phyloP scores from a whole-genome alignment of 306 rosid species.

The Cercis canadensis region DNA sequence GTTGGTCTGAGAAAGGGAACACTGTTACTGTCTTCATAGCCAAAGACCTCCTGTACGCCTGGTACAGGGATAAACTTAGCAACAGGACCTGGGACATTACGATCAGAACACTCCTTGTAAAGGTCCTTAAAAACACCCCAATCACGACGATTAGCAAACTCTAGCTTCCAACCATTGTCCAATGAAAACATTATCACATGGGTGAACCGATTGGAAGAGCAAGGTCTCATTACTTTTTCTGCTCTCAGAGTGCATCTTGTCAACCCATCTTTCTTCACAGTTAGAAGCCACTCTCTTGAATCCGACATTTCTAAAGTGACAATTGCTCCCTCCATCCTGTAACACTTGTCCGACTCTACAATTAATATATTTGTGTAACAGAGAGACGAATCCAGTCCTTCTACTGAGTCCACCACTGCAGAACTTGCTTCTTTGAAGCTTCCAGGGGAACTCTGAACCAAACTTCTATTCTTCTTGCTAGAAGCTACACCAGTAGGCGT shows the following conservation, averaged over 20 bases:
- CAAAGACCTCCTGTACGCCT: slow-evolving; percentile 59
- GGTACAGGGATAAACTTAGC: slow-evolving; percentile 72
- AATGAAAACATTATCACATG: slow-evolving; percentile 51
- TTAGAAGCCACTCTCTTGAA: slow-evolving; percentile 64
- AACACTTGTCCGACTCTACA: slow-evolving; percentile 62
- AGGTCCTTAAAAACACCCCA: slow-evolving; percentile 75
- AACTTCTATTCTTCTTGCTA: slow-evolving; percentile 47
- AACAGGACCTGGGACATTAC: slow-evolving; percentile 45
- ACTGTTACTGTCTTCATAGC: slow-evolving; percentile 42
- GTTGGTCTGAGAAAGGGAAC: slow-evolving; percentile 55
- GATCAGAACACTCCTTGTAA: slow-evolving; percentile 72
- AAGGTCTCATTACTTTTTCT: slow-evolving; percentile 63
- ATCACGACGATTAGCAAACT: slow-evolving; percentile 60
- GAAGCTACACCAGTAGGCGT: slow-evolving; percentile 41
- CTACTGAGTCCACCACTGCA: slow-evolving; percentile 13
- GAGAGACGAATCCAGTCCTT: slow-evolving; percentile 41
- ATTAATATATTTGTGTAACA: slow-evolving; percentile 68
- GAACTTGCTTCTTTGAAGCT: slow-evolving; percentile 48
- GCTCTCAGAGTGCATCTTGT: slow-evolving; percentile 58
- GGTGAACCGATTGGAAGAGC: slow-evolving; percentile 59
- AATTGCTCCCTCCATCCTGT: slow-evolving; percentile 55
- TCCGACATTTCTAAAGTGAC: slow-evolving; percentile 55
- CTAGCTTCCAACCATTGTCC: slow-evolving; percentile 70
- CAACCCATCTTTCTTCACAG: slow-evolving; percentile 69
- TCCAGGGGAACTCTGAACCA: slow-evolving; percentile 24